Base-by-base conservation (phyloP, 1,284 basidiomycete genomes). In the Cryptococcus sp. region DNA sequence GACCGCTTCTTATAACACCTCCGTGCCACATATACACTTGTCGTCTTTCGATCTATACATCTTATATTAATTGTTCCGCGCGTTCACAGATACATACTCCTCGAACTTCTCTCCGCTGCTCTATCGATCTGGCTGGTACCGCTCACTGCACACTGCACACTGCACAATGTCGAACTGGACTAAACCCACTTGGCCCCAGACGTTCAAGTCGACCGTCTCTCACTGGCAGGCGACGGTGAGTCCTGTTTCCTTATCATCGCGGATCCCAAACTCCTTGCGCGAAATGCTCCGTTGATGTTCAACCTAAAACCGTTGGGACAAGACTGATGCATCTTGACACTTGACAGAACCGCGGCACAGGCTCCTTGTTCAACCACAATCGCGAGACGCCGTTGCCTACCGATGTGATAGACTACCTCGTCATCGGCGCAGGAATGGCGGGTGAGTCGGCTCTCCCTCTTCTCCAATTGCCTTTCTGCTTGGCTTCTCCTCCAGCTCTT, bases 151-250 rank as follows among this genome's bases (percentile, higher is more conserved):
- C n/a, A n/a, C n/a, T n/a, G n/a, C n/a, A 25, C 25, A 6, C 25
- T 25, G 3, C 20, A 27, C 11, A 11, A 53, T 22, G 40, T 23
- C 17, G 20, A 38, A 31, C 25, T 49, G 47, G 47, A 49, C 23
- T 35, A 17, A 23, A 19, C 20, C 42, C 42, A n/a, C 42, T 45
- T 45, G 42, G 42, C 71, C 71, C 16, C 71, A 72, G 45, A 49
- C 65, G 1, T 69, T 67, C 65, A 60, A 40, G 6, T 72, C 71
- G 8, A 68, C 69, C 1, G 64, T 64, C 22, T 72, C 71, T 1
- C 69, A 72, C 59, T 72, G 71, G 71, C 71, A 72, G 47, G 66
- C 68, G 31, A 67, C 69, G 5, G 67, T 69, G 17, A 54, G 67
- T 51, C 16, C 16, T 2, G 35, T 6, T 8, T 8, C 16, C 23